A percentile compares a stretch with the other conserved stretches of the same genome.
Evolutionary conservation across 176 grass and related monocot genomes (phyloP).

Genomic region (Aegilops tauschii): DNA sequence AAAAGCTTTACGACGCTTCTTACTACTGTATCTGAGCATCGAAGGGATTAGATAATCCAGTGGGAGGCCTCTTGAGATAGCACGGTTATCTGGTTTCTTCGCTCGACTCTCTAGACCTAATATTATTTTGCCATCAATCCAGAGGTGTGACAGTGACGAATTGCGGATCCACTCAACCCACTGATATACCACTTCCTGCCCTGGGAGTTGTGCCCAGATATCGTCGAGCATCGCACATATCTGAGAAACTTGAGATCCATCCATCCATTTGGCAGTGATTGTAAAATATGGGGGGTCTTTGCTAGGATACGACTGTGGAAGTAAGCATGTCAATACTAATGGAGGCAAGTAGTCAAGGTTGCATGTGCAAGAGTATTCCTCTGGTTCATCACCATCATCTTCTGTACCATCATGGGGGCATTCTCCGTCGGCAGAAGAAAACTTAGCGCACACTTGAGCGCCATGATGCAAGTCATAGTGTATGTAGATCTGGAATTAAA

Average conservation of each 20-base stretch:
- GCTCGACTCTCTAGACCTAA: conserved; percentile 11
- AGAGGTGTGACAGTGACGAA: conserved; percentile 41
- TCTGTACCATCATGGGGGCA: not conserved
- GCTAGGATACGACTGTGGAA: conserved; percentile 46
- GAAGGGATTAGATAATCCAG: conserved; percentile 42
- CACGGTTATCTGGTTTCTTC: conserved; percentile 4
- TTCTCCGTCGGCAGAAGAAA: conserved; percentile 17
- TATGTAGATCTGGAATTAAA: conserved; percentile 19
- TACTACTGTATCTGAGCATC: conserved; percentile 34
- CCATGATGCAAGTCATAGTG: conserved; percentile 13
- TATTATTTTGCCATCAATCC: conserved; percentile 30
- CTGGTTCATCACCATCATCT: not conserved
- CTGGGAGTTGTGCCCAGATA: conserved; percentile 39
- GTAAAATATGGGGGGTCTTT: conserved; percentile 47
- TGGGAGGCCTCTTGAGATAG: conserved; percentile 22
- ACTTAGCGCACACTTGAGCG: not conserved
- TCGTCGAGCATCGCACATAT: conserved; percentile 51
- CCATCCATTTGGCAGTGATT: conserved; percentile 48
- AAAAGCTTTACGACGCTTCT: conserved; percentile 37
- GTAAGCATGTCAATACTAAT: conserved; percentile 42
- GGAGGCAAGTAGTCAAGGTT: conserved; percentile 45
- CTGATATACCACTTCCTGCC: conserved; percentile 48
- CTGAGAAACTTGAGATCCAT: conserved; percentile 30
- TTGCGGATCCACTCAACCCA: conserved; percentile 52
- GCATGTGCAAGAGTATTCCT: conserved; percentile 37